A percentile compares a stretch with the other conserved stretches of the same genome.
Evolutionary conservation across 495 filamentous ascomycete genomes (phyloP).

Genomic region (Mycothermus thermophilus): DNA sequence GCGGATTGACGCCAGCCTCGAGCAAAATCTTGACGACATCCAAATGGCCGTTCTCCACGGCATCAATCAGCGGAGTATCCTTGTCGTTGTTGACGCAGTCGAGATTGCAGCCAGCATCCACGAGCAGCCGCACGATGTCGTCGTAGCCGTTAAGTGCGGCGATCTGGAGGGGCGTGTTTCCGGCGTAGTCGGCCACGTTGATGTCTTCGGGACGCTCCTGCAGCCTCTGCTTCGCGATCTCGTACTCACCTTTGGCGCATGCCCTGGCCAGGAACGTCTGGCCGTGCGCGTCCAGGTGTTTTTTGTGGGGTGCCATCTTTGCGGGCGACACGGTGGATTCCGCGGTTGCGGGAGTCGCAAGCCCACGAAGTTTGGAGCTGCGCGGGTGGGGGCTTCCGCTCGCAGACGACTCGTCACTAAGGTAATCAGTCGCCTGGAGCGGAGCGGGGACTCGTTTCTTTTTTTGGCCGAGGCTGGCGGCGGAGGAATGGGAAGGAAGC

Average conservation of each 20-base stretch:
- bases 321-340: conserved; percentile 48
- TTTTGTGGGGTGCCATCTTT: conserved; percentile 58
- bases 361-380: conserved; percentile 48
- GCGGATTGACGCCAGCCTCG: conserved; percentile 75
- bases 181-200: conserved; percentile 80
- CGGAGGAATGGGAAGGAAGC: conserved; percentile 29
- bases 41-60: conserved; percentile 84
- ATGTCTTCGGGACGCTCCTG: conserved; percentile 72
- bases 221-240: conserved; percentile 51
- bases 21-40: conserved; percentile 81
- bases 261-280: conserved; percentile 74
- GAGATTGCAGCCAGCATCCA: conserved; percentile 68
- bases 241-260: conserved; percentile 62
- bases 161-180: conserved; percentile 86
- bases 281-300: conserved; percentile 72
- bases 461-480: conserved; percentile 34
- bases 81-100: conserved; percentile 69
- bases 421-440: conserved; percentile 47
- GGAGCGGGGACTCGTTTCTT: conserved; percentile 45
- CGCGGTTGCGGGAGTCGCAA: conserved; percentile 43
- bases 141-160: conserved; percentile 70
- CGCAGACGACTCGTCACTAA: conserved; percentile 59
- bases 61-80: conserved; percentile 90
- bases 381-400: conserved; percentile 58
- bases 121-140: conserved; percentile 67